These are phyloP conservation scores for Fusarium neocosmosporiellum DNA, from an alignment of 2,329 filamentous ascomycete species.

Conservation along the genomic window DNA sequence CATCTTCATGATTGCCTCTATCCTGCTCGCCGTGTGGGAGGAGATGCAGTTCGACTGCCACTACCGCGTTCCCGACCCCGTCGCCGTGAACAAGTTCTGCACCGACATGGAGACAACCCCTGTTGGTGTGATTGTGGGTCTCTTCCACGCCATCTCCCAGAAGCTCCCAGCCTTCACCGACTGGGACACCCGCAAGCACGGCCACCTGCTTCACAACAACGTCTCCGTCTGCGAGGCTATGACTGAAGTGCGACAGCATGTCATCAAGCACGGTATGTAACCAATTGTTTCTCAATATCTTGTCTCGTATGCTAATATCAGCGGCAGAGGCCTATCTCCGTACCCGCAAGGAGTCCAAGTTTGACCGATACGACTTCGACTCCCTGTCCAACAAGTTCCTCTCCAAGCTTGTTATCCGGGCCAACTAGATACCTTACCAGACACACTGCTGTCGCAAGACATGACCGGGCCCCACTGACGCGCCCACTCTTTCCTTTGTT, in stretches of 20 bases:
- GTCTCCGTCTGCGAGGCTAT: conserved; percentile 92
- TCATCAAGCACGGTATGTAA: conserved; percentile 92
- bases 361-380: conserved; percentile 93
- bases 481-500: conserved; percentile 46
- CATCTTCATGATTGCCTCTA: conserved; percentile 96
- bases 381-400: conserved; percentile 97
- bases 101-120: conserved; percentile 96
- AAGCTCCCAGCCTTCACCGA: conserved; percentile 93
- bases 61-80: conserved; percentile 88
- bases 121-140: conserved; percentile 93
- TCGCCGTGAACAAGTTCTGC: conserved; percentile 93
- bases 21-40: conserved; percentile 95
- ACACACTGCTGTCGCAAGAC: conserved; percentile 30
- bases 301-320: conserved; percentile 34
- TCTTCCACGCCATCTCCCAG: conserved; percentile 98
- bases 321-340: conserved; percentile 84
- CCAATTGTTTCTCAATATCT: background rate
- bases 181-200: conserved; percentile 93
- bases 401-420: conserved; percentile 94
- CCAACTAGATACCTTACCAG: conserved; percentile 69
- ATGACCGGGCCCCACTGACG: conserved; percentile 15
- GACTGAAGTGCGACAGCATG: conserved; percentile 94
- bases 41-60: conserved; percentile 99
- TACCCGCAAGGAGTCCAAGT: conserved; percentile 81
- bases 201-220: conserved; percentile 91